A percentile compares a stretch with the other conserved stretches of the same genome.
Evolutionary conservation across 352 stramenopile species (phyloP).

Genomic region (Pythium phragmitis): DNA sequence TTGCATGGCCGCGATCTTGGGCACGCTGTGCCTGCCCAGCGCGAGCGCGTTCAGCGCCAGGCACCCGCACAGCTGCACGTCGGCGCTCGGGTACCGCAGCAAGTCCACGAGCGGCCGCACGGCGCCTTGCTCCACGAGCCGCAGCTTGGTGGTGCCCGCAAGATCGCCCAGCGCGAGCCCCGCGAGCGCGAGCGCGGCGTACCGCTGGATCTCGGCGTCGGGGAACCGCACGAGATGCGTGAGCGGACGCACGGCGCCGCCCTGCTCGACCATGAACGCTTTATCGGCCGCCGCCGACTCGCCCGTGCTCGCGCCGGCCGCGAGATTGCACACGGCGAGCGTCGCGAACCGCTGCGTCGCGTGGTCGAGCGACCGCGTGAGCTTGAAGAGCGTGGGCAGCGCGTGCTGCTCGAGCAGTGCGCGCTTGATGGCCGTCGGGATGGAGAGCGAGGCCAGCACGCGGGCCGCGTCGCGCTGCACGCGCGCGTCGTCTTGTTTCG

Average conservation of each 20-base stretch:
- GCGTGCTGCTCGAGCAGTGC: slow-evolving; percentile 83
- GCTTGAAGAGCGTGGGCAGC: slow-evolving; percentile 89
- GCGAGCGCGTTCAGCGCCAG: slow-evolving; percentile 91
- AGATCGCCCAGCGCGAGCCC: slow-evolving; percentile 88
- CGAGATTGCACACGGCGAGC: slow-evolving; percentile 94
- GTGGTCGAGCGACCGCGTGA: slow-evolving; percentile 92
- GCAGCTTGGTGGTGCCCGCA: slow-evolving; percentile 91
- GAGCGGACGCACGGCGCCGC: slow-evolving; percentile 90
- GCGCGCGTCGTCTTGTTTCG: slow-evolving; percentile 88
- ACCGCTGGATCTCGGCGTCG: slow-evolving; percentile 95
- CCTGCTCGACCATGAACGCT: slow-evolving; percentile 89
- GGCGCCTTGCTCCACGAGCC: slow-evolving; percentile 91
- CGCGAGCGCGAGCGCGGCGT: slow-evolving; percentile 90
- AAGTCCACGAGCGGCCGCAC: slow-evolving; percentile 92
- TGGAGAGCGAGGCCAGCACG: slow-evolving; percentile 90
- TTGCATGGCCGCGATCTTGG: slow-evolving; percentile 91
- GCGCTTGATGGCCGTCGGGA: slow-evolving; percentile 80
- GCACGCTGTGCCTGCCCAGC: slow-evolving; percentile 81
- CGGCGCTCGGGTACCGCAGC: slow-evolving; percentile 91
- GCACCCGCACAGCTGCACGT: slow-evolving; percentile 92
- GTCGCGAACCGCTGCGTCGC: slow-evolving; percentile 94
- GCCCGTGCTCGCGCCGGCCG: slow-evolving; percentile 36
- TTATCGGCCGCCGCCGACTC: slow-evolving; percentile 58
- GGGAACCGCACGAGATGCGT: slow-evolving; percentile 94
- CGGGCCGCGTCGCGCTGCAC: slow-evolving; percentile 93